Evolutionary conservation across 257 asterid species (phyloP).

Genomic region (Avicennia marina): DNA sequence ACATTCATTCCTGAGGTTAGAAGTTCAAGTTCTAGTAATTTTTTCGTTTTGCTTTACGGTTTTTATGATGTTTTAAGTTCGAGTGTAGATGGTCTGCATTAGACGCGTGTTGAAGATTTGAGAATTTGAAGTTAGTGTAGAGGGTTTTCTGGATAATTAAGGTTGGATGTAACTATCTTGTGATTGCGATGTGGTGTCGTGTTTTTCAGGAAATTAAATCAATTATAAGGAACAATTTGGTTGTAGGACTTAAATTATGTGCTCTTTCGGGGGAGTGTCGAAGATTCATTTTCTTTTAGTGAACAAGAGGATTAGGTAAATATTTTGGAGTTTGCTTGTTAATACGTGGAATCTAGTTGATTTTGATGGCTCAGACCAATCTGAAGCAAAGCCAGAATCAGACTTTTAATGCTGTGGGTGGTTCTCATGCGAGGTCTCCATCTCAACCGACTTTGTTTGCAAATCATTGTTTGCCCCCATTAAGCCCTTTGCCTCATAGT

Average conservation of each 20-base stretch:
- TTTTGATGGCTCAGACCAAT: constrained; percentile 63
- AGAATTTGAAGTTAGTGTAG: neutral
- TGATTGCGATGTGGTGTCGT: constrained; percentile 20
- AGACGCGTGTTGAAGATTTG: constrained; percentile 11
- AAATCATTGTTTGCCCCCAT: constrained; percentile 67
- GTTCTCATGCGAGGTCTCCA: constrained; percentile 41
- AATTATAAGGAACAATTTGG: neutral
- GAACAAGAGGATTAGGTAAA: neutral
- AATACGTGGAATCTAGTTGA: constrained; percentile 3
- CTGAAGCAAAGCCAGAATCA: constrained; percentile 45
- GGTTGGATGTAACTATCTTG: constrained; percentile 4
- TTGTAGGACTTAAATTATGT: constrained; percentile 11
- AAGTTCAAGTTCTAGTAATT: neutral
- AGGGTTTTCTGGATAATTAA: constrained; percentile 4
- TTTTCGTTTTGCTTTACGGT: neutral
- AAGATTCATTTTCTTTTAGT: neutral
- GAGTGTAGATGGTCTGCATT: constrained; percentile 15
- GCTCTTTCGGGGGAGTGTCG: constrained; percentile 5
- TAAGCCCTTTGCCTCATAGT: constrained; percentile 72
- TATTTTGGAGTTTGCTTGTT: neutral
- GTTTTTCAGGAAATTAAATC: constrained; percentile 8
- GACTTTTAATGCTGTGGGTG: constrained; percentile 10
- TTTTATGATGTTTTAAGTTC: neutral
- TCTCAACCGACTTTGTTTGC: constrained; percentile 51
- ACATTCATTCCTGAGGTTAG: neutral